A percentile compares a stretch with the other conserved stretches of the same genome.
phyloP scores from a whole-genome alignment of 305 asterid genomes.

The Petunia hybrid region DNA sequence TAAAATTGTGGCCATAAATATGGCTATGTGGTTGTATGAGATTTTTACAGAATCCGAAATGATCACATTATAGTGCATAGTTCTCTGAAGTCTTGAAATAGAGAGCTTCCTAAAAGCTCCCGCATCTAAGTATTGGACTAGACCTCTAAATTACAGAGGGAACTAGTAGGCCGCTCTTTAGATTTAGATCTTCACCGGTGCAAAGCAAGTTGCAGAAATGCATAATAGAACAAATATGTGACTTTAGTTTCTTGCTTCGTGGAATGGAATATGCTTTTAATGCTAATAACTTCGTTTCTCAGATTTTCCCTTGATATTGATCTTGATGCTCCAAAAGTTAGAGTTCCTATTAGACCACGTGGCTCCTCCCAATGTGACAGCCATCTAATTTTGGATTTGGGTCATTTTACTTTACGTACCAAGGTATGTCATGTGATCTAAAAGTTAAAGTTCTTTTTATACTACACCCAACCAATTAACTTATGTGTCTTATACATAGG shows the following conservation, averaged over 20 bases:
- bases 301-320: constrained; percentile 99
- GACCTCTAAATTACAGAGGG: no score
- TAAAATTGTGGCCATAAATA: not conserved
- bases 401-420: constrained; percentile 93
- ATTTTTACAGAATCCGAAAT: not conserved
- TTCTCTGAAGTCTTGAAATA: no score
- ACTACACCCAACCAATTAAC: constrained; percentile 35
- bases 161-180: no score
- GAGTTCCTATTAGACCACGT: constrained; percentile 77
- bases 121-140: no score
- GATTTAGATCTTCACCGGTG: no score
- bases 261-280: not conserved
- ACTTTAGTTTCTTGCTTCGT: not conserved
- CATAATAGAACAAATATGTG: not conserved
- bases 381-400: constrained; percentile 91
- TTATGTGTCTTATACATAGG: constrained; percentile 53
- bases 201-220: not conserved
- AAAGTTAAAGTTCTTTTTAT: constrained; percentile 33
- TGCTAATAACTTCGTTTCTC: constrained; percentile 40
- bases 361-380: constrained; percentile 63
- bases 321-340: constrained; percentile 98
- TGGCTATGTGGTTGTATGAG: not conserved
- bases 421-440: constrained; percentile 59
- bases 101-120: no score
- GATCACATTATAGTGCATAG: not conserved